Percentiles rank a stretch among this genome's conserved stretches.
phyloP scores from a whole-genome alignment of 768 basidiomycete genomes.

The Panus rudis region DNA sequence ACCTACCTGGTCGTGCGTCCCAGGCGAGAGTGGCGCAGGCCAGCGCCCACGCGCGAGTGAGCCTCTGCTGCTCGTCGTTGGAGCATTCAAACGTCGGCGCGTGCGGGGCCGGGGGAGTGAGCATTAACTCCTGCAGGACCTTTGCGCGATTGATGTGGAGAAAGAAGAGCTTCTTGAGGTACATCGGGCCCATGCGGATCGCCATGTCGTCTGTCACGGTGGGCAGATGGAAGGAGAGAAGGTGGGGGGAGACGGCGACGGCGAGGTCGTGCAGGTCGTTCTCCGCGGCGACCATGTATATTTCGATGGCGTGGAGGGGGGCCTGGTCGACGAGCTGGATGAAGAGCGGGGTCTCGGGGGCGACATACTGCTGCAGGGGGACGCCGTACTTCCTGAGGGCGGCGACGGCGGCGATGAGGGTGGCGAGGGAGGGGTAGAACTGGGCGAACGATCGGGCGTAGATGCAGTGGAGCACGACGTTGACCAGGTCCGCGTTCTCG shows the following conservation, averaged over 20 bases:
- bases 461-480: conserved; percentile 28
- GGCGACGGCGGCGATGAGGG: conserved; percentile 18
- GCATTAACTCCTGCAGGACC: conserved; percentile 24
- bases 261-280: conserved; percentile 33
- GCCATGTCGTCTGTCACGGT: conserved; percentile 32
- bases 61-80: conserved; percentile 14
- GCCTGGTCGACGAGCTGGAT: conserved; percentile 27
- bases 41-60: conserved; percentile 25
- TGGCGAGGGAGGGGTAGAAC: conserved; percentile 22
- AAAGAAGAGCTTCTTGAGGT: conserved; percentile 32
- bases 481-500: conserved; percentile 24
- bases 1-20: conserved; percentile 25
- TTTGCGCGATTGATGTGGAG: conserved; percentile 30
- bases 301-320: conserved; percentile 29
- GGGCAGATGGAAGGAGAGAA: conserved; percentile 28
- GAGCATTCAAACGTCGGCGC: conserved; percentile 13
- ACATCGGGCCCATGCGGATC: conserved; percentile 30
- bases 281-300: conserved; percentile 36
- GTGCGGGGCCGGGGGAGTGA: conserved; percentile 20
- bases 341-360: conserved; percentile 25
- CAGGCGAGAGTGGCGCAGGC: conserved; percentile 20
- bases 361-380: conserved; percentile 17
- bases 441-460: conserved; percentile 23
- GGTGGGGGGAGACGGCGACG: conserved; percentile 29
- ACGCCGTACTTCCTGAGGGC: conserved; percentile 24